These are phyloP conservation scores for Anthoceros angustus DNA, from an alignment of 225 moss, liverwort and hornwort species.

Conservation along the genomic window DNA sequence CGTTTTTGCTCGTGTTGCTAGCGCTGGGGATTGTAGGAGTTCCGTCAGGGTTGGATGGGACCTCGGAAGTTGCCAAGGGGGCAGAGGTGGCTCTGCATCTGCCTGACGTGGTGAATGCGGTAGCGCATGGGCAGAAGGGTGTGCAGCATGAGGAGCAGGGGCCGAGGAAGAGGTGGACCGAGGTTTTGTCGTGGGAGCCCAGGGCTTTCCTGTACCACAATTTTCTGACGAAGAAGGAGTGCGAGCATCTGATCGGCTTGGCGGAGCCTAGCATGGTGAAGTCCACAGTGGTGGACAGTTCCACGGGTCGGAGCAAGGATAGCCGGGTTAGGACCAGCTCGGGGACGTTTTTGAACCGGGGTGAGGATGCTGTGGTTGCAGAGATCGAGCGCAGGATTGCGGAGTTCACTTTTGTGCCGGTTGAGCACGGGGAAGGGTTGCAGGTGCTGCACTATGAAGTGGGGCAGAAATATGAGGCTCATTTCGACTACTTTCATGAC, in stretches of 20 bases:
- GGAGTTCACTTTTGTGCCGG: constrained; percentile 79
- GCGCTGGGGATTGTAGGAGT: constrained; percentile 15
- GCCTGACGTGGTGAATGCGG: neutral
- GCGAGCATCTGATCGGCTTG: constrained; percentile 61
- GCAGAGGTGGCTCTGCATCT: constrained; percentile 20
- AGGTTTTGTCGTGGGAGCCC: constrained; percentile 89
- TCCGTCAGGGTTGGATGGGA: constrained; percentile 7
- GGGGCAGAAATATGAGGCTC: constrained; percentile 87
- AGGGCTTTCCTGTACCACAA: constrained; percentile 87
- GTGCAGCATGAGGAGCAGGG: constrained; percentile 29
- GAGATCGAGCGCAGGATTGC: constrained; percentile 79
- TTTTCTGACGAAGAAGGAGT: constrained; percentile 77
- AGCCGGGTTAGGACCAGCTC: constrained; percentile 99
- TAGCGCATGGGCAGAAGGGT: neutral
- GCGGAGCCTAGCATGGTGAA: constrained; percentile 80
- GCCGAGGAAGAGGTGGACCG: constrained; percentile 39
- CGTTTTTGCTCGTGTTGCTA: constrained; percentile 17
- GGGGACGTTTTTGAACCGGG: constrained; percentile 85
- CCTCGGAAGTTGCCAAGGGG: neutral
- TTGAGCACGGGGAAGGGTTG: constrained; percentile 93
- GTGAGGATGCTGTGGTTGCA: constrained; percentile 51
- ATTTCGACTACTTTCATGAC: constrained; percentile 98
- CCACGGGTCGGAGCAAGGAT: constrained; percentile 97
- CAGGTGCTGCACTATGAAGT: constrained; percentile 95
- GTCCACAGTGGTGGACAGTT: constrained; percentile 96